A percentile compares a stretch with the other conserved stretches of the same genome.
Conservation (phyloP, 163 green algal genomes). For the Smithsoniella earleae region DNA sequence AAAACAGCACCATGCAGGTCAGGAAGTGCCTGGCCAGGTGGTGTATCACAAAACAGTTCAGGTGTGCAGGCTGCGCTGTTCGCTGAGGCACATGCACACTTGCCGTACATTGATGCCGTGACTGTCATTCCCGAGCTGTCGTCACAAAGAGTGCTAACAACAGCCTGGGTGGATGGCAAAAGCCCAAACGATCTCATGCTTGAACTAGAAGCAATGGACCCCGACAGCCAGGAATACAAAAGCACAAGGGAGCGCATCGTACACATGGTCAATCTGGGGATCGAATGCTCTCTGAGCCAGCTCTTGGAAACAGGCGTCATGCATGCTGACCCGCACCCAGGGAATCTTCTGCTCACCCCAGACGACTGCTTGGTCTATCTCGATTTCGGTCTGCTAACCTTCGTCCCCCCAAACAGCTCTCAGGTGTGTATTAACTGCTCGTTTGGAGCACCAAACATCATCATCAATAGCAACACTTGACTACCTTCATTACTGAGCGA, state of each 20-base stretch:
- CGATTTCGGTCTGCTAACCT: slow-evolving; percentile 43
- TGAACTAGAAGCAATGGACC: neutral
- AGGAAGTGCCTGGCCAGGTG: too few relatives aligned
- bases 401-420: slow-evolving; percentile 34
- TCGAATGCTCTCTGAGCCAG: slow-evolving; percentile 42
- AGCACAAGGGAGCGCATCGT: too few relatives aligned
- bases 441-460: too few relatives aligned
- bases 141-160: slow-evolving; percentile 46
- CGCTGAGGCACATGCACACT: slow-evolving; percentile 7
- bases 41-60: too few relatives aligned
- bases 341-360: slow-evolving; percentile 43
- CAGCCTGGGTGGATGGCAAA: slow-evolving; percentile 48
- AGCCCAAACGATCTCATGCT: slow-evolving; percentile 34
- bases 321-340: slow-evolving; percentile 50
- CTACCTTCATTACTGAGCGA: too few relatives aligned
- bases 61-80: slow-evolving; percentile 19
- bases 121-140: slow-evolving; percentile 29
- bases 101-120: slow-evolving; percentile 21
- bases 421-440: slow-evolving; percentile 36
- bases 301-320: slow-evolving; percentile 50
- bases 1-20: too few relatives aligned
- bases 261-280: slow-evolving; percentile 37
- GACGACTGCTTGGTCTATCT: slow-evolving; percentile 41
- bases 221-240: neutral
- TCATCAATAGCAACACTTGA: too few relatives aligned